These are phyloP conservation scores for Yamadazyma endophytica DNA, from an alignment of 805 yeast genomes.

Conservation along the genomic window DNA sequence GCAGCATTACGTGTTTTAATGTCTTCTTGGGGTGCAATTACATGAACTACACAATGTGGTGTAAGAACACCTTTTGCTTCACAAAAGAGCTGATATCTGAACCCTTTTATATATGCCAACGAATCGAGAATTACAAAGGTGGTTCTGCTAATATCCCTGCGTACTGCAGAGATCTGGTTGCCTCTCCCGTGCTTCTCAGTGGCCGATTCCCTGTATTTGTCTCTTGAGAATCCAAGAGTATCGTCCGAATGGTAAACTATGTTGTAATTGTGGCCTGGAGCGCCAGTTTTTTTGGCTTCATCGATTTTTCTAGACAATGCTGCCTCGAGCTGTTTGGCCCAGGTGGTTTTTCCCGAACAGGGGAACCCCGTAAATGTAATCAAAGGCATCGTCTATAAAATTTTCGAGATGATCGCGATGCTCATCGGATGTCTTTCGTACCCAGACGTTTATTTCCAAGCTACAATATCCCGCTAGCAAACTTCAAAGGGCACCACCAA, in stretches of 20 bases:
- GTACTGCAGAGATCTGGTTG: conserved; percentile 82
- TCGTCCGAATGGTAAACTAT: conserved; percentile 77
- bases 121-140: conserved; percentile 83
- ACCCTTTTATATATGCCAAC: conserved; percentile 88
- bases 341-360: conserved; percentile 73
- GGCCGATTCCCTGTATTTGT: conserved; percentile 63
- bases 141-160: conserved; percentile 65
- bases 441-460: conserved; percentile 76
- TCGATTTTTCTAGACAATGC: conserved; percentile 46
- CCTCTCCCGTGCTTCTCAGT: conserved; percentile 82
- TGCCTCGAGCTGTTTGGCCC: conserved; percentile 54
- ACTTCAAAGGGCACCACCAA: conserved; percentile 88
- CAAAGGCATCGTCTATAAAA: conserved; percentile 64
- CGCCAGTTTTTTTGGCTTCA: conserved; percentile 29
- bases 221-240: conserved; percentile 64
- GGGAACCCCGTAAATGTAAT: conserved; percentile 84
- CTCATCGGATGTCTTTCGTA: conserved; percentile 38
- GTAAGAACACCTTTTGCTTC: conserved; percentile 86
- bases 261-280: conserved; percentile 51
- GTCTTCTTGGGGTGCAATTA: conserved; percentile 60
- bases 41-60: conserved; percentile 78
- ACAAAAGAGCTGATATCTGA: conserved; percentile 88
- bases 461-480: conserved; percentile 64
- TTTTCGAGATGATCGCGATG: neutral
- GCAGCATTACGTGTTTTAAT: conserved; percentile 60